Conservation (phyloP, 2,329 filamentous ascomycete genomes). For the Graphium sp. region DNA sequence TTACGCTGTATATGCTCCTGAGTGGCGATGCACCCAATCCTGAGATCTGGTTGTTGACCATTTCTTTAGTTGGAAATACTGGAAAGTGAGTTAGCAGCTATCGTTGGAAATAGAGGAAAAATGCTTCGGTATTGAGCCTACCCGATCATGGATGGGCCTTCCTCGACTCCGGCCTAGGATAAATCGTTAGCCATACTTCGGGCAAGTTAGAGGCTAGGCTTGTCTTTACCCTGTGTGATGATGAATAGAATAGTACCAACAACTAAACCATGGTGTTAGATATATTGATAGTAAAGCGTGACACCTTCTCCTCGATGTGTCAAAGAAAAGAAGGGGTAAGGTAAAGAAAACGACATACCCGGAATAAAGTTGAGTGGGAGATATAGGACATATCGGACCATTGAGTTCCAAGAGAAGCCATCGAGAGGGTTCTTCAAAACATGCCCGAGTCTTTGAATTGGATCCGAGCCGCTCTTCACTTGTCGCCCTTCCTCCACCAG, state of each 20-base stretch:
- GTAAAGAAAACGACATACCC: constrained; percentile 19
- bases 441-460: constrained; percentile 38
- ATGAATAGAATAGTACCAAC: constrained; percentile 55
- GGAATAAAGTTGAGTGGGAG: constrained; percentile 88
- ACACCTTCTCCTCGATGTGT: too few species aligned
- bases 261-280: too few species aligned
- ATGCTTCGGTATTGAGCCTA: constrained; percentile 15
- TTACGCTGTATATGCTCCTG: constrained; percentile 68
- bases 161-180: constrained; percentile 27
- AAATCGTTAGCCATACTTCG: constrained; percentile 1
- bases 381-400: constrained; percentile 71
- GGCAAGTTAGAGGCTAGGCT: constrained; percentile 3
- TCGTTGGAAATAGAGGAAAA: background rate
- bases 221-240: constrained; percentile 45
- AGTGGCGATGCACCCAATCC: constrained; percentile 53
- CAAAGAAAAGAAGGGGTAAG: background rate
- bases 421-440: constrained; percentile 39
- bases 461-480: constrained; percentile 37
- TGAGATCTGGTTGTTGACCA: constrained; percentile 52
- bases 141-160: constrained; percentile 31
- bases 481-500: constrained; percentile 64
- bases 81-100: constrained; percentile 16
- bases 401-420: constrained; percentile 38
- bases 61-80: constrained; percentile 86
- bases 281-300: too few species aligned